Percentiles rank a stretch among this genome's conserved stretches.
Evolutionary conservation across 2,329 filamentous ascomycete species (phyloP).

Genomic region (Aspergillus ibericus): DNA sequence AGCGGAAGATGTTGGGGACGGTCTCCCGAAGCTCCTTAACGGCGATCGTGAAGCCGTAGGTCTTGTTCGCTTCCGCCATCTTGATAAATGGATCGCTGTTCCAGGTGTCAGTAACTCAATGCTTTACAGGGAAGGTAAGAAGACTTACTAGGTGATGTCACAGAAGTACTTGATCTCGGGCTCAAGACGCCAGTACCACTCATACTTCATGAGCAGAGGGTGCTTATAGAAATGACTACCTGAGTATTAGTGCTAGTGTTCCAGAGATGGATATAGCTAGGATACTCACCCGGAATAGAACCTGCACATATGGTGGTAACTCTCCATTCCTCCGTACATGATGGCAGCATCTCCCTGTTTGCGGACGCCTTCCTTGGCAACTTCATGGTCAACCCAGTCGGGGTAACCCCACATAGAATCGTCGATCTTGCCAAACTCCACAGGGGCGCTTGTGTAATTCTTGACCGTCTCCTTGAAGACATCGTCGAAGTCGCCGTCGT

Average conservation of each 20-base stretch:
- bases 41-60: conserved; percentile 97
- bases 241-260: conserved; percentile 18
- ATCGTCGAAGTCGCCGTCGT: conserved; percentile 95
- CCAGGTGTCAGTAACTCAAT: conserved; percentile 33
- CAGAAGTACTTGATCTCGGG: conserved; percentile 99
- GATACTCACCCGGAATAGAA: conserved; percentile 89
- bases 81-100: conserved; percentile 85
- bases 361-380: conserved; percentile 91
- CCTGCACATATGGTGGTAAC: conserved; percentile 98
- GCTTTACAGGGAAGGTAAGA: not conserved
- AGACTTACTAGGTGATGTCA: conserved; percentile 89
- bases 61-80: conserved; percentile 95
- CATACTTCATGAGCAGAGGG: conserved; percentile 89
- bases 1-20: conserved; percentile 97
- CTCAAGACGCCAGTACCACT: conserved; percentile 99
- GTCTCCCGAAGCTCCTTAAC: conserved; percentile 98
- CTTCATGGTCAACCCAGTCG: conserved; percentile 91
- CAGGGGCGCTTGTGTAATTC: conserved; percentile 83
- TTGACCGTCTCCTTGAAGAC: conserved; percentile 84
- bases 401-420: conserved; percentile 93
- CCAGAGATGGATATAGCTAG: not conserved
- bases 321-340: conserved; percentile 99
- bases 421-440: conserved; percentile 94
- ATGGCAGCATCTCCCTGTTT: conserved; percentile 97
- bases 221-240: conserved; percentile 93